Conservation (phyloP, 208 protist genomes). For the Leishmania guyanensis region DNA sequence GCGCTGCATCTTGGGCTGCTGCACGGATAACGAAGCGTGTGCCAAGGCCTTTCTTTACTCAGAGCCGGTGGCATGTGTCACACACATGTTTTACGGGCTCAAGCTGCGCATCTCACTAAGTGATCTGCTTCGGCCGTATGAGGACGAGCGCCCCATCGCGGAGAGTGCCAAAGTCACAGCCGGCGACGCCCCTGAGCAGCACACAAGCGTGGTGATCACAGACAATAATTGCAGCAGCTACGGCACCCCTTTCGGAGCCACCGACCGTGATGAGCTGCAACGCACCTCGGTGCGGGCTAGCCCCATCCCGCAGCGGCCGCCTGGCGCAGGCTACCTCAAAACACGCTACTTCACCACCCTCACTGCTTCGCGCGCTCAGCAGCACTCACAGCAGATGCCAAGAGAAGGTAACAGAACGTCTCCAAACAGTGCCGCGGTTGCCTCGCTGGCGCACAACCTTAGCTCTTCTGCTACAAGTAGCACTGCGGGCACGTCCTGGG, state of each 20-base stretch:
- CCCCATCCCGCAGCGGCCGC: conserved; percentile 22
- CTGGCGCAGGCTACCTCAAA: conserved; percentile 22
- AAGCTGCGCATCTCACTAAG: conserved; percentile 61
- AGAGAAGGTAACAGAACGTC: neutral
- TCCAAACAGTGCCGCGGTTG: conserved; percentile 4
- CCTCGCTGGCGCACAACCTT: conserved; percentile 5
- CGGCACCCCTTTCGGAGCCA: neutral
- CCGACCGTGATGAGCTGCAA: neutral
- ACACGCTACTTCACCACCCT: conserved; percentile 25
- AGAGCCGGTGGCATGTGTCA: conserved; percentile 70
- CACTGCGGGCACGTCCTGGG: conserved; percentile 23
- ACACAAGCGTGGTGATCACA: neutral
- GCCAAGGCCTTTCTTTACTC: conserved; percentile 58
- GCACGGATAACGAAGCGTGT: conserved; percentile 39
- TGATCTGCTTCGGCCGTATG: conserved; percentile 49
- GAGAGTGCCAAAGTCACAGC: neutral
- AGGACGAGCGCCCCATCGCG: conserved; percentile 33
- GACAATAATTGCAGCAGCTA: neutral
- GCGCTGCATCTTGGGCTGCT: conserved; percentile 56
- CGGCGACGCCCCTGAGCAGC: neutral
- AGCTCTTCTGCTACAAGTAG: neutral
- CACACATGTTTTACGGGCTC: conserved; percentile 73
- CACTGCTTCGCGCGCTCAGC: neutral
- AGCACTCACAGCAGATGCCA: neutral
- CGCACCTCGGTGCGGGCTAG: neutral